Base-by-base conservation (phyloP, 805 yeast species). In the Ogataea haglerorum region DNA sequence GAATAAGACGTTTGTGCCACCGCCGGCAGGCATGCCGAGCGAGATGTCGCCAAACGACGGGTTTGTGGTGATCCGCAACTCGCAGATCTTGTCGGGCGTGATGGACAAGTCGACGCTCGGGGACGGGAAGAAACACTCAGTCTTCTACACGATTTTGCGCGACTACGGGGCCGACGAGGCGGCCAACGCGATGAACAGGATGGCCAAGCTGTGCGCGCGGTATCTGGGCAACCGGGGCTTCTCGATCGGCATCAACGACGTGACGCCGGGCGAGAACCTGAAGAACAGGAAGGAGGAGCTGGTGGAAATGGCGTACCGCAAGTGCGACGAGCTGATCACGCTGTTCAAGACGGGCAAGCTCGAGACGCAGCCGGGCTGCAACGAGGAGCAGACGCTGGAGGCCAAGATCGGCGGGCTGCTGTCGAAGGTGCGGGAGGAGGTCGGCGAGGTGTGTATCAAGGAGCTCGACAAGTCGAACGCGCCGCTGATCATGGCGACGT, bases 21-120 rank as follows among this genome's bases (percentile, higher is more conserved):
- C 98, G 3, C 64, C 67, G 24, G 62, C 70, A 22, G 82, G 85
- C 3, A 70, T 74, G 46, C 93, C 96, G 4, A 81, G 73, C 52
- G 99, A 93, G 63, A 90, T 93, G 98, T 88, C 97, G 5, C 95
- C 95, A 33, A 93, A 93, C 61, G 99, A 93, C 64, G 97, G 99
- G 7, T 95, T 74, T 54, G 95, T 91, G 23, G 67, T 95, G 38
- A 87, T 93, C 42, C 73, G 97, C 56, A 95, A 95, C 14, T 88
- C 97, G 1, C 76, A 88, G 52, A 78, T 93, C 38, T 70, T 93
- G 52, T 75, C 91, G 53, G 99, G 99, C 49, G 88, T 86, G 23
- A 91, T 93, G 98, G 99, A 93, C 65, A 93, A 93, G 65, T 86
- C 95, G 15, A 79, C 89, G 1, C 71, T 93, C 7, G 99, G 99